phyloP scores from a whole-genome alignment of 2,329 filamentous ascomycete species.

The Nigrospora sphaerica region DNA sequence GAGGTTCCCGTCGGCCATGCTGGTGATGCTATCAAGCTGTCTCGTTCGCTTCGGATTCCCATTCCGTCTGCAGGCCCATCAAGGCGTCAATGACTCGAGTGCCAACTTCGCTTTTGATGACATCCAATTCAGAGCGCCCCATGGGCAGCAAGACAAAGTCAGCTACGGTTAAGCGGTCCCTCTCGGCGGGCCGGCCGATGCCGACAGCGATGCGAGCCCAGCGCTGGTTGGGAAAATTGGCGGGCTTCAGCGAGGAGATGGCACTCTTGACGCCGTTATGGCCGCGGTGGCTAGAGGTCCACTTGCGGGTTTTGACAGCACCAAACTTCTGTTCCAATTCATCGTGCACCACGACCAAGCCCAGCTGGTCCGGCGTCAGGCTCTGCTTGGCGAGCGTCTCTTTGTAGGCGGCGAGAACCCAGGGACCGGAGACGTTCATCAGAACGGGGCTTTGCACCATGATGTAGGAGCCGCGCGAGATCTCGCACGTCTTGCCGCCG shows the following conservation, averaged over 20 bases:
- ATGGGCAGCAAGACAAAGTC: slow-evolving; percentile 72
- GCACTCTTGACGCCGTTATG: slow-evolving; percentile 72
- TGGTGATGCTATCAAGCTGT: too few relatives aligned
- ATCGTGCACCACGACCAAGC: slow-evolving; percentile 78
- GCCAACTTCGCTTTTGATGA: too few relatives aligned
- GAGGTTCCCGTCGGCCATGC: too few relatives aligned
- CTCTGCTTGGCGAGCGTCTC: slow-evolving; percentile 37
- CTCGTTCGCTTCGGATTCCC: too few relatives aligned
- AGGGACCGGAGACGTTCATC: slow-evolving; percentile 81
- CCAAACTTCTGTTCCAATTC: slow-evolving; percentile 73
- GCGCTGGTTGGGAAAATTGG: slow-evolving; percentile 30
- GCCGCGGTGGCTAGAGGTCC: slow-evolving; percentile 57
- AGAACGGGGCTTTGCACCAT: slow-evolving; percentile 67
- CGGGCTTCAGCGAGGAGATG: slow-evolving; percentile 38
- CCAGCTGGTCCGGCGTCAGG: slow-evolving; percentile 22
- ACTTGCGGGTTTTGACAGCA: slow-evolving; percentile 55
- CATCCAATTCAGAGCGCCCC: slow-evolving; percentile 38
- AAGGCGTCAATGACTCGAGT: too few relatives aligned
- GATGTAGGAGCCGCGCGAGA: slow-evolving; percentile 45
- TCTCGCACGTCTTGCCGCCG: slow-evolving; percentile 43
- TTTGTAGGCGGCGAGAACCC: slow-evolving; percentile 59
- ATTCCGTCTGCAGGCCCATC: too few relatives aligned
- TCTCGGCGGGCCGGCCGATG: slow-evolving; percentile 72
- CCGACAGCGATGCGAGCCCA: slow-evolving; percentile 68
- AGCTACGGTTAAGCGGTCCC: slow-evolving; percentile 61